Evolutionary conservation across 257 asterid species (phyloP).

Genomic region (Lavandula angustifolia): DNA sequence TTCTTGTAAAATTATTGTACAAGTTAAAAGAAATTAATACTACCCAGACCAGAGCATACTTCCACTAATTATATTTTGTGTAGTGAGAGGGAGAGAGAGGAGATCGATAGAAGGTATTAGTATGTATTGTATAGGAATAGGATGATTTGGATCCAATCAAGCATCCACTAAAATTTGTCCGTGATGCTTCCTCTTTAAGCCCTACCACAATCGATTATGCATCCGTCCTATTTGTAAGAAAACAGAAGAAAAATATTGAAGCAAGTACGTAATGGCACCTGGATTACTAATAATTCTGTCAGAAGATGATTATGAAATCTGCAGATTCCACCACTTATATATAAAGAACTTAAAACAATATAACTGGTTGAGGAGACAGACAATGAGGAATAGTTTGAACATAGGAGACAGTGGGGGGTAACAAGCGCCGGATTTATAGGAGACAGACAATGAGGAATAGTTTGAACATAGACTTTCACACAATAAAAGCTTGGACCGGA

Average conservation of each 20-base stretch:
- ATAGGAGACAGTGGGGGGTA: slow-evolving; percentile 25
- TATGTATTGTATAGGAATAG: not conserved
- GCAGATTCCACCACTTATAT: slow-evolving; percentile 33
- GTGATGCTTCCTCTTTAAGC: slow-evolving; percentile 38
- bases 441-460: slow-evolving; percentile 29
- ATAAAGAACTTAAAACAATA: not conserved
- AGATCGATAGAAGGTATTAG: not conserved
- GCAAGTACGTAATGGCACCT: slow-evolving; percentile 24
- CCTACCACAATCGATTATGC: slow-evolving; percentile 35
- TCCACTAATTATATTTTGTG: not conserved
- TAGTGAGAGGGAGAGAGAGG: not conserved
- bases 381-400: slow-evolving; percentile 37
- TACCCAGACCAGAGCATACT: not conserved
- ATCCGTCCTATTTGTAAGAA: not conserved
- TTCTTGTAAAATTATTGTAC: not conserved
- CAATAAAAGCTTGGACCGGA: slow-evolving; percentile 26
- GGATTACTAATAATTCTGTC: slow-evolving; percentile 35
- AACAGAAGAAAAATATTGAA: not conserved
- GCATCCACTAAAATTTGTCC: slow-evolving; percentile 44
- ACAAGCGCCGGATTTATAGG: slow-evolving; percentile 39
- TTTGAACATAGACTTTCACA: slow-evolving; percentile 36
- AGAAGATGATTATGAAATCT: slow-evolving; percentile 30
- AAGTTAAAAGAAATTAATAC: not conserved
- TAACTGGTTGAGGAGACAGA: not conserved
- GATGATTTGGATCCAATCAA: slow-evolving; percentile 31